These are phyloP conservation scores for Mycosphaerella sp. DNA, from an alignment of 2,329 filamentous ascomycete genomes.

Conservation along the genomic window DNA sequence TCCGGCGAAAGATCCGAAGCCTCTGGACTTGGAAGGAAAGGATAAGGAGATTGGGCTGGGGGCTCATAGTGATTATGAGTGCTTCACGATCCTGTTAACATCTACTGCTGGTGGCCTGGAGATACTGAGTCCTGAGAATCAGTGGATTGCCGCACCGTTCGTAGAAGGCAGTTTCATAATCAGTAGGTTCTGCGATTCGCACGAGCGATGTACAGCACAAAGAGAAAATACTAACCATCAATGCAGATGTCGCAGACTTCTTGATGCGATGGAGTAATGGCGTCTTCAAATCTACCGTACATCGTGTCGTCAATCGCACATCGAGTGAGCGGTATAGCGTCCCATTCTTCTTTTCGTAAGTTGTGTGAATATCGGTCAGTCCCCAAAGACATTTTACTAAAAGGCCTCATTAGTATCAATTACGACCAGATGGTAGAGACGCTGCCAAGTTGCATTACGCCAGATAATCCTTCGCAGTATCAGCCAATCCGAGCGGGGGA, in stretches of 20 bases:
- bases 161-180: slow-evolving; percentile 44
- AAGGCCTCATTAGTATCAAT: background rate
- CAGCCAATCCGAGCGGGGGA: slow-evolving; percentile 35
- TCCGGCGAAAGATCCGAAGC: slow-evolving; percentile 26
- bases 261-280: slow-evolving; percentile 45
- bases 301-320: slow-evolving; percentile 43
- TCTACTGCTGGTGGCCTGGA: slow-evolving; percentile 27
- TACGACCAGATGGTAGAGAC: slow-evolving; percentile 22
- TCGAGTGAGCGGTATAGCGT: slow-evolving; percentile 38
- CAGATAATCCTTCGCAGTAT: slow-evolving; percentile 31
- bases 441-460: slow-evolving; percentile 34
- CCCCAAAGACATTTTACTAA: background rate
- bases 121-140: slow-evolving; percentile 34
- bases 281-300: slow-evolving; percentile 41
- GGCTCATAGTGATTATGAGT: slow-evolving; percentile 34
- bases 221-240: slow-evolving; percentile 5
- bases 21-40: slow-evolving; percentile 14
- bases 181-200: slow-evolving; percentile 20
- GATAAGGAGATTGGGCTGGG: slow-evolving; percentile 36
- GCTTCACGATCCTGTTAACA: slow-evolving; percentile 30
- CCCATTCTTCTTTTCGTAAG: slow-evolving; percentile 45
- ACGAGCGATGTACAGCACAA: background rate
- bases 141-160: slow-evolving; percentile 43
- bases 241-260: slow-evolving; percentile 48
- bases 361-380: slow-evolving; percentile 35